Conservation (phyloP, 73 alveolate genomes). For the Symbiodinium natans region DNA sequence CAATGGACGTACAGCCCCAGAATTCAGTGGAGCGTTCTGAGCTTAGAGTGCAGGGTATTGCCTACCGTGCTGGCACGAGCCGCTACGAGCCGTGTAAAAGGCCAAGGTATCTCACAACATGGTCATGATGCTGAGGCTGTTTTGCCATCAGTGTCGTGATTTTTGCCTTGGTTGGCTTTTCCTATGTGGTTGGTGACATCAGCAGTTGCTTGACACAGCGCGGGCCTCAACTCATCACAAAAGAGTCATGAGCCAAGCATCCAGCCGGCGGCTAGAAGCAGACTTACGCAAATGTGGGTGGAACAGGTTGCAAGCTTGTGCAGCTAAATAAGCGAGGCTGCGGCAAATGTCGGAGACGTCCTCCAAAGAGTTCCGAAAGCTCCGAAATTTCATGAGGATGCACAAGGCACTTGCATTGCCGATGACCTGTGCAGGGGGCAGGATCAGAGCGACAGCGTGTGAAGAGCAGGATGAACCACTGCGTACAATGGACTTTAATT, state of each 20-base stretch:
- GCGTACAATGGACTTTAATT: too few relatives aligned
- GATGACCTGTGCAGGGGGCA: too few relatives aligned
- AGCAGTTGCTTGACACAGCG: slow-evolving; percentile 75
- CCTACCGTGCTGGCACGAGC: neutral
- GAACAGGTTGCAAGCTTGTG: too few relatives aligned
- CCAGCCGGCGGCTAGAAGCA: too few relatives aligned
- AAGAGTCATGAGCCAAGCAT: too few relatives aligned
- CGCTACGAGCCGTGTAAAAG: neutral
- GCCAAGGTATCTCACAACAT: neutral
- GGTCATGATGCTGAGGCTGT: slow-evolving; percentile 2
- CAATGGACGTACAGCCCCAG: slow-evolving; percentile 90
- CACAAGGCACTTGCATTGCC: slow-evolving; percentile 86
- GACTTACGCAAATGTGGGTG: too few relatives aligned
- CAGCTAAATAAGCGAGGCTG: neutral
- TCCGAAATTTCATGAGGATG: slow-evolving; percentile 86
- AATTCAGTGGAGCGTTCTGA: slow-evolving; percentile 49
- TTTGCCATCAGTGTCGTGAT: slow-evolving; percentile 90
- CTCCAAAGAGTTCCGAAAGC: slow-evolving; percentile 87
- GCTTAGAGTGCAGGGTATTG: neutral
- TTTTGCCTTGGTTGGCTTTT: slow-evolving; percentile 91
- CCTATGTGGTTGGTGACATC: slow-evolving; percentile 92
- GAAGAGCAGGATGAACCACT: too few relatives aligned
- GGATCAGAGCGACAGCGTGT: too few relatives aligned
- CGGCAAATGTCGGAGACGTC: slow-evolving; percentile 92
- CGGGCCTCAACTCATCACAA: neutral